Evolutionary conservation across 2,329 filamentous ascomycete genomes (phyloP), one percentile per base, ranked within the genome.

Genomic region (Colletotrichum shisoi): DNA sequence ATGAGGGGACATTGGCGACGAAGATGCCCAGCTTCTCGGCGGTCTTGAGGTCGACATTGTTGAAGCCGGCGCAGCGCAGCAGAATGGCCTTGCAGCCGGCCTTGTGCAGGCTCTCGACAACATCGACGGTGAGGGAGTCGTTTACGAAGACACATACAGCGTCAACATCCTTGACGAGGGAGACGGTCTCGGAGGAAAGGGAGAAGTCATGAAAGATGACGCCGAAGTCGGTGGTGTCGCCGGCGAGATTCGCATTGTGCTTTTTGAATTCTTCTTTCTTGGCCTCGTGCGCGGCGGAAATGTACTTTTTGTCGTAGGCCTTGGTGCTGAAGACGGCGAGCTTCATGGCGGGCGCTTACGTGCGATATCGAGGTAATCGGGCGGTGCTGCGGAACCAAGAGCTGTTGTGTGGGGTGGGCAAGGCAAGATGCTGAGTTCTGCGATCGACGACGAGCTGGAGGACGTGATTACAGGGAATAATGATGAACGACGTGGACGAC

Each of bases 61-160:
- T 90, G 81, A 82, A 89, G 63, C 89, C 89, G 1, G 89, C 89
- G 76, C 89, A 91, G 59, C 89, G 87, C 62, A 91, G 81, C 27
- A 90, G 83, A 69, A 91, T 80, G 58, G 85, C 85, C 54, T 81
- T 81, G 51, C 88, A 81, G 72, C 87, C 87, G 48, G 75, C 70
- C 21, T 73, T 68, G 60, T 82, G 77, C 9, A 90, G 82, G 0
- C 79, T 77, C 21, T 79, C 75, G 49, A 90, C 79, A 45, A 89
- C 85, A 1, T 77, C 73, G 5, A 76, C 80, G 60, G 81, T 78
- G 21, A 89, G 79, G 4, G 76, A 76, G 76, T 91, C 89, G 75
- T 91, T 91, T 74, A 91, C 89, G 71, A 91, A 91, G 71, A 86
- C 85, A 76, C 88, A 91, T 56, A 91, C 81, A 63, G 87, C 88